These are phyloP conservation scores for Hibiscus trionum DNA, from an alignment of 345 rosid species.

Conservation along the genomic window DNA sequence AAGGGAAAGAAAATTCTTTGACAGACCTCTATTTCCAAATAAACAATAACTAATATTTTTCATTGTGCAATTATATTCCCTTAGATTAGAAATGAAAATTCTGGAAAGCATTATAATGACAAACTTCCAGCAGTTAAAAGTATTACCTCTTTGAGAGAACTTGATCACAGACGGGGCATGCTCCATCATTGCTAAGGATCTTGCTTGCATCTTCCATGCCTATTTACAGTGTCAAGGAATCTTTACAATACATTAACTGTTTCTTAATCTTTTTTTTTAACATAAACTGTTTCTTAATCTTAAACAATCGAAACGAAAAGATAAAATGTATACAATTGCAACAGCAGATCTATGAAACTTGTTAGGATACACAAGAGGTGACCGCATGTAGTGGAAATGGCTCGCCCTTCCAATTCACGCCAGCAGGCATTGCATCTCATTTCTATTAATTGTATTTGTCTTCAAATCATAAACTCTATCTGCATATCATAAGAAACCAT, in stretches of 20 bases:
- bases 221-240: slow-evolving; percentile 43
- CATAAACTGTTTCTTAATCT: background rate
- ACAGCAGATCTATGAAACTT: slow-evolving; percentile 2
- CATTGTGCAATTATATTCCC: background rate
- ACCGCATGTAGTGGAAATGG: slow-evolving; percentile 81
- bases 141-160: slow-evolving; percentile 88
- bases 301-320: slow-evolving; percentile 7
- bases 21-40: background rate
- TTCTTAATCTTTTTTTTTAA: background rate
- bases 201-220: slow-evolving; percentile 90
- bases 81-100: background rate
- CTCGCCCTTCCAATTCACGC: slow-evolving; percentile 92
- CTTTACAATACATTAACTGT: slow-evolving; percentile 10
- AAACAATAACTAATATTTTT: background rate
- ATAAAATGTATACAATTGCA: background rate
- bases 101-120: slow-evolving; percentile 7
- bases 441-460: slow-evolving; percentile 24
- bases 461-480: slow-evolving; percentile 10
- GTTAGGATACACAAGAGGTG: slow-evolving; percentile 78
- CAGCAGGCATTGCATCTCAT: slow-evolving; percentile 99
- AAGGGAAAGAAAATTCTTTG: background rate
- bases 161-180: slow-evolving; percentile 92
- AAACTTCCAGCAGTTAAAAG: background rate
- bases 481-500: slow-evolving; percentile 5
- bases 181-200: slow-evolving; percentile 79